Base-by-base conservation (phyloP, 495 filamentous ascomycete genomes). In the Podospora conica region DNA sequence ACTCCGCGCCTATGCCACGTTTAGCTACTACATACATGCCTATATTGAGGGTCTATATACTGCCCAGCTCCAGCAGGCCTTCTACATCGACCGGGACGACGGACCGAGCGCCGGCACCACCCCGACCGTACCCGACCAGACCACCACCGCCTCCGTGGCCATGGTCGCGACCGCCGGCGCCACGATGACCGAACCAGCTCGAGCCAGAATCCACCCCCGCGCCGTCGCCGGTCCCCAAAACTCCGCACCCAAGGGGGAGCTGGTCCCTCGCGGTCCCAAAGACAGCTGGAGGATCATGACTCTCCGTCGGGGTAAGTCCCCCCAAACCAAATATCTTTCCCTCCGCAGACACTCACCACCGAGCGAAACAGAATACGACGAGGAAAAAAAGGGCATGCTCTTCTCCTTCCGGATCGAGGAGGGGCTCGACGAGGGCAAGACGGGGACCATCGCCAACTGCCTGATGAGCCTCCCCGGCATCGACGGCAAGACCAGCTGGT, bases 401-500 rank as follows among this genome's bases (percentile, higher is more conserved):
- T 22, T 24, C 55, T 8, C 21, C 23, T 57, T 24, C 23, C n/a
- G n/a, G n/a, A n/a, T n/a, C n/a, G n/a, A n/a, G n/a, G n/a, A n/a
- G n/a, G n/a, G n/a, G n/a, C n/a, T n/a, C n/a, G n/a, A n/a, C n/a
- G n/a, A n/a, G n/a, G n/a, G n/a, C n/a, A n/a, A n/a, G n/a, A n/a
- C n/a, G n/a, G n/a, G n/a, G n/a, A n/a, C n/a, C n/a, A n/a, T n/a
- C 23, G 12, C 55, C 20, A 23, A 25, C 25, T 65, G 63, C 27
- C 9, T 24, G 24, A 40, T 65, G 11, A 11, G 48, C 21, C 5
- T 58, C 22, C 27, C 33, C 53, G 25, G 11, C 25, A 25, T 11
- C 9, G 54, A 63, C 55, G 54, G 55, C 3, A 21, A 12, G 7
- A 25, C 5, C 23, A 66, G 66, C 60, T 68, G 61, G 59, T 70